Percentiles rank a stretch among this genome's conserved stretches.
Conservation (phyloP, 108 stramenopile genomes). For the Fistulifera pelliculosa region DNA sequence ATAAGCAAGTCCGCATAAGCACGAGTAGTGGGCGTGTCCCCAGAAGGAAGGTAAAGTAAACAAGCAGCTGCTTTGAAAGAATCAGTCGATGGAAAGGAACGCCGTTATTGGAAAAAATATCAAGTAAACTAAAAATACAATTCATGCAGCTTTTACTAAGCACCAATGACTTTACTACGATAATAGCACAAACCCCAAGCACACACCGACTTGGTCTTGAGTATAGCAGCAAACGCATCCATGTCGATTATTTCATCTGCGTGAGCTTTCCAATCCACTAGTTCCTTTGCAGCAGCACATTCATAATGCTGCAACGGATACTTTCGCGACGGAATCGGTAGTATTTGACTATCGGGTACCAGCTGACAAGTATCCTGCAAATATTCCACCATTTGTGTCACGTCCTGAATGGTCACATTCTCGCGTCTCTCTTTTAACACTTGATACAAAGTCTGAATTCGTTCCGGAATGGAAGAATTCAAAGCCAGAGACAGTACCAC, state of each 20-base stretch:
- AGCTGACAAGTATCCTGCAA: constrained; percentile 74
- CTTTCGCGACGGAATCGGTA: constrained; percentile 40
- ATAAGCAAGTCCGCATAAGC: too few species aligned
- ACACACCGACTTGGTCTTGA: constrained; percentile 65
- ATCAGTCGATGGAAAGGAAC: too few species aligned
- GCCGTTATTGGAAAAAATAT: too few species aligned
- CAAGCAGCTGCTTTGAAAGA: too few species aligned
- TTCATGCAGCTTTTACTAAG: too few species aligned
- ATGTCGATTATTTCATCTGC: constrained; percentile 28
- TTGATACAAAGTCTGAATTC: constrained; percentile 52
- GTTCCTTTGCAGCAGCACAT: constrained; percentile 46
- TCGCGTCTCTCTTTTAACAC: constrained; percentile 6
- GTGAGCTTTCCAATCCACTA: constrained; percentile 35
- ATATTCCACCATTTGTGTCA: constrained; percentile 51
- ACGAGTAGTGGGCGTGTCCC: too few species aligned
- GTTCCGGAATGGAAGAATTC: constrained; percentile 44
- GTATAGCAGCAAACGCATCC: constrained; percentile 37
- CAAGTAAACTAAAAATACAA: too few species aligned
- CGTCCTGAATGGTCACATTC: constrained; percentile 26
- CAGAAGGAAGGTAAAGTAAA: too few species aligned
- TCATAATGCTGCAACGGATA: constrained; percentile 59
- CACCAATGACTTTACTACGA: not conserved
- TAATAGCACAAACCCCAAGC: constrained; percentile 84
- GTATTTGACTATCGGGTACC: constrained; percentile 64
- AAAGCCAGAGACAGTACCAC: constrained; percentile 58